Evolutionary conservation across 129 eudicot genomes (phyloP).

Genomic region (Lonicera japonica): DNA sequence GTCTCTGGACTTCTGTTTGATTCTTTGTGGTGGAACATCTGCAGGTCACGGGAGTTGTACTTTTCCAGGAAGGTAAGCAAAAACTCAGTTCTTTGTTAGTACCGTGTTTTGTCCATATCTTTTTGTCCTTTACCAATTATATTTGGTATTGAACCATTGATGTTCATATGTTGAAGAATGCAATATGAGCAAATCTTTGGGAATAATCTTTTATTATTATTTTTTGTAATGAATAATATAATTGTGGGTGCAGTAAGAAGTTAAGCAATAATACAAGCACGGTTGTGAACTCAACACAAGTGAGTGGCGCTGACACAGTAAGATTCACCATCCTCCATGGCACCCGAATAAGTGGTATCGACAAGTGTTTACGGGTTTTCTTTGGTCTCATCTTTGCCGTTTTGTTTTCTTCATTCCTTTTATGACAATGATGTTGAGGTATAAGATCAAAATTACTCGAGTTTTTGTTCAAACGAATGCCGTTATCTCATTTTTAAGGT

Average conservation of each 20-base stretch:
- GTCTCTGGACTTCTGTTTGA: slow-evolving; percentile 9
- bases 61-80: slow-evolving; percentile 95
- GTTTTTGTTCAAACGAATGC: not conserved
- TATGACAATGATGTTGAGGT: slow-evolving; percentile 31
- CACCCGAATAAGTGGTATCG: slow-evolving; percentile 8
- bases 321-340: no score
- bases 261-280: slow-evolving; percentile 50
- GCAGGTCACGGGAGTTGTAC: slow-evolving; percentile 96
- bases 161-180: not conserved
- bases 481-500: not conserved
- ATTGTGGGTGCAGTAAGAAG: slow-evolving; percentile 54
- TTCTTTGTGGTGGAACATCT: slow-evolving; percentile 32
- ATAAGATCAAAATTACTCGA: not conserved
- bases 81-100: slow-evolving; percentile 21
- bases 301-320: slow-evolving; percentile 35
- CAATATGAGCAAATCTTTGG: not conserved
- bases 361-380: slow-evolving; percentile 18
- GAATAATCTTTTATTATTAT: not conserved
- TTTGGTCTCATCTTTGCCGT: slow-evolving; percentile 27
- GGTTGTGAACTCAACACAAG: slow-evolving; percentile 59
- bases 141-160: slow-evolving; percentile 6
- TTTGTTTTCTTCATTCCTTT: slow-evolving; percentile 27
- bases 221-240: not conserved
- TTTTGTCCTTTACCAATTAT: slow-evolving; percentile 26
- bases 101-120: slow-evolving; percentile 32